Evolutionary conservation across 163 green algal genomes (phyloP).

Genomic region (Scenedesmus sp.): DNA sequence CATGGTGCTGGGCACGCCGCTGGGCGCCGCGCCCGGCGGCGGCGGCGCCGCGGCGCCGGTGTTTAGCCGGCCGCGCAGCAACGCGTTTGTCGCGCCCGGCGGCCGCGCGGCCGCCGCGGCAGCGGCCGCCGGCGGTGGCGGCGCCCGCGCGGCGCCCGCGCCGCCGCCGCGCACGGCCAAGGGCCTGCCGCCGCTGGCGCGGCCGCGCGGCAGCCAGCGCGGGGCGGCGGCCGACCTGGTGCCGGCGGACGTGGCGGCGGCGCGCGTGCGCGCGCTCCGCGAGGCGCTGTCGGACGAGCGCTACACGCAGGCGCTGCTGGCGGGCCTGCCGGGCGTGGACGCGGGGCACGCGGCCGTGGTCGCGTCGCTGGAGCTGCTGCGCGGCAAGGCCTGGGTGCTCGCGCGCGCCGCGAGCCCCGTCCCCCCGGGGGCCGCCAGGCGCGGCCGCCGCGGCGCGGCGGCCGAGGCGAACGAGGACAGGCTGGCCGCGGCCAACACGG

Average conservation of each 20-base stretch:
- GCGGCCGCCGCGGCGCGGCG: no score
- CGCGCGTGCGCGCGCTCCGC: no score
- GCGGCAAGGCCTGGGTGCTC: not conserved
- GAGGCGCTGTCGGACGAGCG: not conserved
- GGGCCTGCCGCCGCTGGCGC: constrained; percentile 1
- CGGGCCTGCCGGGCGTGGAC: constrained; percentile 5
- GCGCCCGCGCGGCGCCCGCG: not conserved
- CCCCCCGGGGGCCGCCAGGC: no score
- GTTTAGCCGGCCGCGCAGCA: constrained; percentile 17
- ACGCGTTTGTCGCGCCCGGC: constrained; percentile 4
- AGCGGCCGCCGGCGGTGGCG: not conserved
- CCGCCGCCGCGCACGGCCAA: not conserved
- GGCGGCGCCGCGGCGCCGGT: not conserved
- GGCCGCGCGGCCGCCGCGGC: not conserved
- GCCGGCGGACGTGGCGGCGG: not conserved
- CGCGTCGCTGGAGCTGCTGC: constrained; percentile 8
- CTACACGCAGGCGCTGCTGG: constrained; percentile 17
- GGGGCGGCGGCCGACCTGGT: not conserved
- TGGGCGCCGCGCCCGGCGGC: no score
- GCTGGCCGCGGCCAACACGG: no score
- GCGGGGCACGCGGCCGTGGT: not conserved
- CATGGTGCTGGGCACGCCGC: no score
- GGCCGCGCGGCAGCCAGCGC: not conserved
- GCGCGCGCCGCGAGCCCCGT: no score
- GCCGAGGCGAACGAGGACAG: no score